Percentiles rank a stretch among this genome's conserved stretches.
Conservation (phyloP, 2,329 filamentous ascomycete species). For the Fusarium neocosmosporiellum region DNA sequence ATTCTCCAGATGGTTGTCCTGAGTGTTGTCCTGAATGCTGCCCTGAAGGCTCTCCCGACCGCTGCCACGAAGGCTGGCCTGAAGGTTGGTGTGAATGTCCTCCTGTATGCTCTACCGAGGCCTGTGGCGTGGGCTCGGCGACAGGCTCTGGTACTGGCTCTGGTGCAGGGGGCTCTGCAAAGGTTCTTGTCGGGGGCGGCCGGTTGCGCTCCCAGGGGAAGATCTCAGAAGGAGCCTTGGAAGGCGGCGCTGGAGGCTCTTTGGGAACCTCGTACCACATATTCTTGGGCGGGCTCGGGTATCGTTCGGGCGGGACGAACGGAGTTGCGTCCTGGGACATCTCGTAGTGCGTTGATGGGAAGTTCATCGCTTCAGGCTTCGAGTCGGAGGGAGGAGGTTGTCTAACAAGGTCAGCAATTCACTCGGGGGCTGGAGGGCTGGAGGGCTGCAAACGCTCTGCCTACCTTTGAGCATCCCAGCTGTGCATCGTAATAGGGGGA, state of each 20-base stretch:
- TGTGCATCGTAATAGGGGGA: slow-evolving; percentile 45
- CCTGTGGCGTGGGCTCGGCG: slow-evolving; percentile 39
- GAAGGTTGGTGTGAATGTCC: not conserved
- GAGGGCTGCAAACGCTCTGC: slow-evolving; percentile 25
- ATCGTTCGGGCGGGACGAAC: slow-evolving; percentile 80
- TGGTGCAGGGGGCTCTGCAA: slow-evolving; percentile 48
- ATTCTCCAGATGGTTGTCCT: not conserved
- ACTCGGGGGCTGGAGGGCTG: not conserved
- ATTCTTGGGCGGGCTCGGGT: slow-evolving; percentile 85
- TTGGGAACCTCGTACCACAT: slow-evolving; percentile 90
- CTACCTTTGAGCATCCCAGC: slow-evolving; percentile 68
- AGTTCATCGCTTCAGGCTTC: slow-evolving; percentile 85
- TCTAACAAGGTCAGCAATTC: slow-evolving; percentile 53
- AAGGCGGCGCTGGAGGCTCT: slow-evolving; percentile 63
- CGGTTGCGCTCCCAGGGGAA: slow-evolving; percentile 90
- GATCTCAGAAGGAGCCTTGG: slow-evolving; percentile 72
- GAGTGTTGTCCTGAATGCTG: not conserved
- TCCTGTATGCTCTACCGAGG: not conserved
- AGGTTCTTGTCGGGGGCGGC: slow-evolving; percentile 72
- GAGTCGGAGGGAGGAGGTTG: slow-evolving; percentile 73
- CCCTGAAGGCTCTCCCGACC: not conserved
- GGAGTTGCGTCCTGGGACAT: slow-evolving; percentile 83
- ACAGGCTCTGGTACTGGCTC: slow-evolving; percentile 21
- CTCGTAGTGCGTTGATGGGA: slow-evolving; percentile 81
- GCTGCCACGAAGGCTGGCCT: not conserved